Evolutionary conservation across 257 asterid species (phyloP).

Genomic region (Penstemon davidsonii): DNA sequence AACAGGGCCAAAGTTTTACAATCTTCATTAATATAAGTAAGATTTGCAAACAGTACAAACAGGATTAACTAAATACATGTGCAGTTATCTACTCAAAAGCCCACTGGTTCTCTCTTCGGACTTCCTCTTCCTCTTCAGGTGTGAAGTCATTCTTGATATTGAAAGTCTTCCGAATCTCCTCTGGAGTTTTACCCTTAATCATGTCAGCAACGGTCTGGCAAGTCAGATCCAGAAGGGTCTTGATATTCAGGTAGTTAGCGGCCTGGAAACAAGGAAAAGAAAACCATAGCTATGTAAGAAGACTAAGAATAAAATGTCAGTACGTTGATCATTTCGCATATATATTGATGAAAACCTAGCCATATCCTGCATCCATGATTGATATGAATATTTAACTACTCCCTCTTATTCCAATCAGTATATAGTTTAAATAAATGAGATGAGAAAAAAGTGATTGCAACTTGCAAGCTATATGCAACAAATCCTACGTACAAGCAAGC

Average conservation of each 20-base stretch:
- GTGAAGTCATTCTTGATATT: constrained; percentile 52
- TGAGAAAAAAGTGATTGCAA: not conserved
- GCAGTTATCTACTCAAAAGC: constrained; percentile 42
- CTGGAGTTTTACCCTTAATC: constrained; percentile 55
- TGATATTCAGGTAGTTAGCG: constrained; percentile 58
- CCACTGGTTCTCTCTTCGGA: constrained; percentile 55
- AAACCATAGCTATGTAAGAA: not conserved
- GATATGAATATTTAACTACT: not conserved
- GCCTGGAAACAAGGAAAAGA: constrained; percentile 35
- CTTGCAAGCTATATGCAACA: too few relatives aligned
- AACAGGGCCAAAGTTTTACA: too few relatives aligned
- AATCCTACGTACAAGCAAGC: too few relatives aligned
- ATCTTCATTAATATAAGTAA: too few relatives aligned
- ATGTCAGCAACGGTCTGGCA: constrained; percentile 60
- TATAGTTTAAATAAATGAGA: not conserved
- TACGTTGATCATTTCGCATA: not conserved
- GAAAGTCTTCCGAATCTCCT: constrained; percentile 48
- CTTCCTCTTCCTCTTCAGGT: constrained; percentile 51
- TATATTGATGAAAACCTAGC: not conserved
- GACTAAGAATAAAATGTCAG: not conserved
- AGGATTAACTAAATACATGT: too few relatives aligned
- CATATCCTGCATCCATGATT: not conserved
- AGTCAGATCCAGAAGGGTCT: constrained; percentile 53
- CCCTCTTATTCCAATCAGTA: constrained; percentile 1
- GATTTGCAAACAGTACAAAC: too few relatives aligned